A percentile compares a stretch with the other conserved stretches of the same genome.
Conservation (phyloP, 2,329 filamentous ascomycete species). For the Blastomyces emzantsi region DNA sequence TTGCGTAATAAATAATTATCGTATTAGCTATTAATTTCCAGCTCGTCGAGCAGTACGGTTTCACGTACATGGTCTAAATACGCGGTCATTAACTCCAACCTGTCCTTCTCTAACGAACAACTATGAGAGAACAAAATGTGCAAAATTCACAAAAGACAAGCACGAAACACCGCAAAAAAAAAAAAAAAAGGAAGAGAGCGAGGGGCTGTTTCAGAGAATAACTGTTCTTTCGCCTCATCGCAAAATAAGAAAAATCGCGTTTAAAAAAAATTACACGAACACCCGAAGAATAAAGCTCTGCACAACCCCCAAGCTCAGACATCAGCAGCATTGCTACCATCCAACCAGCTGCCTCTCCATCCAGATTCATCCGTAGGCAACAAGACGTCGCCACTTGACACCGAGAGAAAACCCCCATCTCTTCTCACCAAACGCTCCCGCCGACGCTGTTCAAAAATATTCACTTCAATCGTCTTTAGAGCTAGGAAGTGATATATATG, state of each 20-base stretch:
- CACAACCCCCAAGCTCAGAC: background rate
- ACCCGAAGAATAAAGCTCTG: background rate
- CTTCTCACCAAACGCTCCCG: constrained; percentile 24
- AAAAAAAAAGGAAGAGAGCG: background rate
- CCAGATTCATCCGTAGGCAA: constrained; percentile 17
- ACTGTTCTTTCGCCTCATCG: background rate
- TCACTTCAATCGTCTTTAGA: constrained; percentile 38
- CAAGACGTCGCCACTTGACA: constrained; percentile 16
- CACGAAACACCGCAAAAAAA: background rate
- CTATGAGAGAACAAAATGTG: background rate
- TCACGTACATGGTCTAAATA: background rate
- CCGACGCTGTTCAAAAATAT: constrained; percentile 34
- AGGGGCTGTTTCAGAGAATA: background rate
- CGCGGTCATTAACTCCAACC: background rate
- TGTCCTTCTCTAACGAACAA: background rate
- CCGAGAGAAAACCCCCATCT: constrained; percentile 18
- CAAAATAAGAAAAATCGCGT: background rate
- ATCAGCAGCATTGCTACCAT: constrained; percentile 19
- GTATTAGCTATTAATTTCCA: background rate
- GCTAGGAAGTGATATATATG: constrained; percentile 47
- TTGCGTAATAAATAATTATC: background rate
- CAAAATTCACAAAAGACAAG: background rate
- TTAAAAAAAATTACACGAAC: background rate
- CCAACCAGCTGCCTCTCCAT: constrained; percentile 24
- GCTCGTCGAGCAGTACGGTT: background rate